Evolutionary conservation across 2,329 filamentous ascomycete species (phyloP), one percentile per base, ranked within the genome.

Genomic region (Rachicladosporium sp.): DNA sequence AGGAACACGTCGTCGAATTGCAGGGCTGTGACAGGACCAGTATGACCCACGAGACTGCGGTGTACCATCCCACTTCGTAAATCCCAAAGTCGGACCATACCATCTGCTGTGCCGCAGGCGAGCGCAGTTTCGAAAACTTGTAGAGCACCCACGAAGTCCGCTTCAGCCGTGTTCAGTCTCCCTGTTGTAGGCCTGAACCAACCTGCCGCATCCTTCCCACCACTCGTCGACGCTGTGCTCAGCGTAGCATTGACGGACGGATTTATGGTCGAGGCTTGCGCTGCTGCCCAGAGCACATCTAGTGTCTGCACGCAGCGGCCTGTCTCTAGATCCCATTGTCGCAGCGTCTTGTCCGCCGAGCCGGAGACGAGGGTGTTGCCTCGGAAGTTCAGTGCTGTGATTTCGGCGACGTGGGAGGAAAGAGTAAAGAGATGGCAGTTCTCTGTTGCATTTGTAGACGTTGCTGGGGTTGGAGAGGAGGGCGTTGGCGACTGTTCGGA

Each of bases 51-150:
- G 4, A 98, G 69, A 61, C 87, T 95, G 42, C 91, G 76, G 62
- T 95, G 88, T n/a, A 98, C 91, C 63, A 95, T 89, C 2, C 91
- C 91, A 58, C 86, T 94, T 48, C 91, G 76, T 52, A 98, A 66
- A 77, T 98, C 91, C 91, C 91, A 98, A 29, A 98, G 66, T 43
- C 91, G 73, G 32, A 98, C 88, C 85, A 96, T 93, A 32, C 91
- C 91, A 57, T 98, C 91, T 1, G 91, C 91, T 9, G 91, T 98
- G 50, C 91, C 91, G 58, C 91, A 96, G 7, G 91, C 91, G 45
- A 98, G 70, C 9, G 91, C 91, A 9, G 89, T 85, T 60, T 98
- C 89, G 55, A 96, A 98, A 31, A 93, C 89, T 59, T 98, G 91
- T 43, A 98, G 59, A 4, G 91, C 84, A 19, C 91, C 91, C 8